Conservation (phyloP, 805 yeast species). For the Yamadazyma scolyti region DNA sequence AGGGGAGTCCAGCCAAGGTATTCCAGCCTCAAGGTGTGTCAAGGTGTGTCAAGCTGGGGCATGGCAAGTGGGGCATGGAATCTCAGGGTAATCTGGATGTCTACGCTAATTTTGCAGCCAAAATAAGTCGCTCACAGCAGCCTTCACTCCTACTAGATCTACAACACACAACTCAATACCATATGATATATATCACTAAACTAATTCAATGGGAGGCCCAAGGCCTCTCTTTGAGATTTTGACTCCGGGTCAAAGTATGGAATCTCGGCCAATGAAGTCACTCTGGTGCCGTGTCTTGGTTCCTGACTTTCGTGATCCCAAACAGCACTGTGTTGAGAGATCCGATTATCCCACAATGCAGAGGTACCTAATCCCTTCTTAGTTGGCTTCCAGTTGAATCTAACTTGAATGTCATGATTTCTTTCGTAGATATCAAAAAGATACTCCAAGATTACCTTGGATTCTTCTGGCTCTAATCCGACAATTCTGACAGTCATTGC, state of each 20-base stretch:
- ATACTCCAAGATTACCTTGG: constrained; percentile 44
- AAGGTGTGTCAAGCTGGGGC: no score
- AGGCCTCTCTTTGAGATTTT: constrained; percentile 50
- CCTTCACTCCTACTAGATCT: no score
- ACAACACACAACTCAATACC: no score
- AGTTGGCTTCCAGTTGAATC: constrained; percentile 50
- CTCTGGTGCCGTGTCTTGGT: constrained; percentile 52
- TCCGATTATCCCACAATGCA: constrained; percentile 60
- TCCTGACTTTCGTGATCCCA: constrained; percentile 45
- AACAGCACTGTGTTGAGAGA: constrained; percentile 52
- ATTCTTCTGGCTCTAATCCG: constrained; percentile 51
- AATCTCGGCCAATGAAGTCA: constrained; percentile 47
- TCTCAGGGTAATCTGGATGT: no score
- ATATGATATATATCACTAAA: no score
- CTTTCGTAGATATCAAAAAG: constrained; percentile 45
- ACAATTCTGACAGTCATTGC: constrained; percentile 48
- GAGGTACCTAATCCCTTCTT: constrained; percentile 43
- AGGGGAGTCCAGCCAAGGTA: no score
- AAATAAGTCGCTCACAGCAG: no score
- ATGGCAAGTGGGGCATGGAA: no score
- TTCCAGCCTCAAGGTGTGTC: no score
- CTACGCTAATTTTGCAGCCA: no score
- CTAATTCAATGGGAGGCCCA: constrained; percentile 25
- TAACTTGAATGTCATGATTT: constrained; percentile 53
- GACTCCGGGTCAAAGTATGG: constrained; percentile 50